Evolutionary conservation across 78 protist genomes (phyloP), one percentile per base, ranked within the genome.

Genomic region (Polysphondylium violaceum): DNA sequence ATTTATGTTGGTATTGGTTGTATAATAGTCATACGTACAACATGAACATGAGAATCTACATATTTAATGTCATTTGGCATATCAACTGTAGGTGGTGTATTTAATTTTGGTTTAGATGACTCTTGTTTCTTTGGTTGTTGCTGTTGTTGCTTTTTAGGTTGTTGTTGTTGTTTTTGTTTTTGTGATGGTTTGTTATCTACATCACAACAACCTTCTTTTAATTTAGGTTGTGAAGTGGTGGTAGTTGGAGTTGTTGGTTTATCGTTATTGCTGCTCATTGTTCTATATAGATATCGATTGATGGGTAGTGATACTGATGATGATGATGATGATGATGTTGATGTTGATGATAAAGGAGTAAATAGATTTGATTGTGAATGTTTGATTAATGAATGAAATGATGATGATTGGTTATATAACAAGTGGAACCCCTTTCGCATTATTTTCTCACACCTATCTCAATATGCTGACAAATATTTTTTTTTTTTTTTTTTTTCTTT

Each of bases 31-130:
- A 3, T 36, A 65, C 76, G 9, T 68, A 68, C 76, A 16, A 83
- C 72, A 59, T 83, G 91, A 1, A 67, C 77, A 58, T 83, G 91
- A 36, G 91, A 67, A 58, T 83, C 91, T 5, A 83, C 41, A 59
- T 83, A 83, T 69, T 58, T 83, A 0, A 51, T 41, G 58, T 83
- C 91, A 0, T 21, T 73, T 17, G 79, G 63, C 79, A 83, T 69
- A 43, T 69, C 79, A 0, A 83, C 27, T 14, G 29, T 50, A 27
- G n/a, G 29, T 31, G 91, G 91, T 29, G 71, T 69, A 27, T 17
- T 31, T 14, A 58, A 67, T 31, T 69, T 69, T 38, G 71, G 58
- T 58, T 74, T 51, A 2, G 4, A 38, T 8, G 16, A 3, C n/a
- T 33, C 50, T 36, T 2, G 12, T 56, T 35, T 53, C 56, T 56